Evolutionary conservation across 208 protist genomes (phyloP).

Genomic region (Crithidia mellificae): DNA sequence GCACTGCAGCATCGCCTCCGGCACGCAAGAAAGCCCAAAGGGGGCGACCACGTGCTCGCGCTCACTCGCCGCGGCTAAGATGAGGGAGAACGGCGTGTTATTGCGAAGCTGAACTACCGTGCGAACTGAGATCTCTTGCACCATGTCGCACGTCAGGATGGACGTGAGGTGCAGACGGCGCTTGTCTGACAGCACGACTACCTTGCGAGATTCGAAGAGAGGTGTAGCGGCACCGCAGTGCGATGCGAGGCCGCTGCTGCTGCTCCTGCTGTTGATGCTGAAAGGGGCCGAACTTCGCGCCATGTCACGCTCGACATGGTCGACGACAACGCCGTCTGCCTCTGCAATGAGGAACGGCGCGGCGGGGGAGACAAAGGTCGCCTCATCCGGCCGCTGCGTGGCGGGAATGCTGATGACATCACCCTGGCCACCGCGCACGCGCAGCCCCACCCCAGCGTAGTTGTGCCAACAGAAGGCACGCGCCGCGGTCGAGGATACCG

Average conservation of each 20-base stretch:
- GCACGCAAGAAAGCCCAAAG: slow-evolving; percentile 30
- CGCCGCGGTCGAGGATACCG: background rate
- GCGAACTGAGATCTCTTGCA: slow-evolving; percentile 18
- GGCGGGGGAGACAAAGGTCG: background rate
- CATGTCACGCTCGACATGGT: slow-evolving; percentile 30
- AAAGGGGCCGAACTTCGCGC: background rate
- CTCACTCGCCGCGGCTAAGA: slow-evolving; percentile 19
- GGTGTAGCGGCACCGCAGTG: background rate
- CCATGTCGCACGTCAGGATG: slow-evolving; percentile 13
- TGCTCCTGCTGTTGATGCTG: background rate
- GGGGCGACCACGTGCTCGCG: slow-evolving; percentile 20
- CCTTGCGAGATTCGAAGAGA: slow-evolving; percentile 19
- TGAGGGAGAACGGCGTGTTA: slow-evolving; percentile 27
- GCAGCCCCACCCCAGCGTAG: slow-evolving; percentile 9
- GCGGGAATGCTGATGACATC: slow-evolving; percentile 10
- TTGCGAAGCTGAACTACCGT: slow-evolving; percentile 35
- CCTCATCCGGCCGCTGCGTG: background rate
- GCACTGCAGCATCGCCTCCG: slow-evolving; percentile 30
- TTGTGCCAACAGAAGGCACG: slow-evolving; percentile 7
- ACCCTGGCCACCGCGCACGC: slow-evolving; percentile 20
- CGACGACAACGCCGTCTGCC: slow-evolving; percentile 25
- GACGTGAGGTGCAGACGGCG: slow-evolving; percentile 30
- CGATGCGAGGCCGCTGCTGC: too few relatives aligned
- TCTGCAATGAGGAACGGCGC: slow-evolving; percentile 13
- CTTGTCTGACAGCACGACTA: slow-evolving; percentile 21